Percentiles rank a stretch among this genome's conserved stretches.
phyloP scores from a whole-genome alignment of 805 yeast genomes.

The Pichia rugopelliculosa region DNA sequence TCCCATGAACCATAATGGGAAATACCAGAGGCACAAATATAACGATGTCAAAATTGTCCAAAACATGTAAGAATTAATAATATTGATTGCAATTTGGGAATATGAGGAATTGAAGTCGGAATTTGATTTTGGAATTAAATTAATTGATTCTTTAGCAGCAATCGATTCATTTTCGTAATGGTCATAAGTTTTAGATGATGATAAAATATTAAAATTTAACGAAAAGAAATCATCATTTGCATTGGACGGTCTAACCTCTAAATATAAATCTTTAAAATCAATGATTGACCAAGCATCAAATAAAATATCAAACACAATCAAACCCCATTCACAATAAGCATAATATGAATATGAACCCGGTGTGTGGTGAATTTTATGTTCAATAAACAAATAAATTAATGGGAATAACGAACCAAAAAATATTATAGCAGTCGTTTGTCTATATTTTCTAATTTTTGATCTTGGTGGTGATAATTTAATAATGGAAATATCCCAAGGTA shows the following conservation, averaged over 20 bases:
- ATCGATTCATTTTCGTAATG: neutral
- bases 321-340: slow-evolving; percentile 91
- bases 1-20: slow-evolving; percentile 98
- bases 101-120: slow-evolving; percentile 20
- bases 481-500: slow-evolving; percentile 81
- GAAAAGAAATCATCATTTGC: slow-evolving; percentile 19
- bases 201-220: slow-evolving; percentile 18
- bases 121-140: slow-evolving; percentile 16
- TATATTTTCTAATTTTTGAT: slow-evolving; percentile 41
- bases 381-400: slow-evolving; percentile 79
- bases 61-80: slow-evolving; percentile 64
- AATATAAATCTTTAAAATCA: slow-evolving; percentile 61
- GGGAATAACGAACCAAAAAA: slow-evolving; percentile 78
- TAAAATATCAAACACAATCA: slow-evolving; percentile 73
- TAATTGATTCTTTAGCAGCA: neutral
- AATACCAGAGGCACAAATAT: slow-evolving; percentile 88
- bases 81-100: slow-evolving; percentile 35
- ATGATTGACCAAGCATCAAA: slow-evolving; percentile 74
- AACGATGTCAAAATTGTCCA: slow-evolving; percentile 83
- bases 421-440: slow-evolving; percentile 44
- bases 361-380: slow-evolving; percentile 79
- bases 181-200: neutral
- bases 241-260: slow-evolving; percentile 32
- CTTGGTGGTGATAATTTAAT: slow-evolving; percentile 41
- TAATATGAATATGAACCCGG: slow-evolving; percentile 96